Conservation (phyloP, 768 basidiomycete genomes). For the Lactarius tabidus region DNA sequence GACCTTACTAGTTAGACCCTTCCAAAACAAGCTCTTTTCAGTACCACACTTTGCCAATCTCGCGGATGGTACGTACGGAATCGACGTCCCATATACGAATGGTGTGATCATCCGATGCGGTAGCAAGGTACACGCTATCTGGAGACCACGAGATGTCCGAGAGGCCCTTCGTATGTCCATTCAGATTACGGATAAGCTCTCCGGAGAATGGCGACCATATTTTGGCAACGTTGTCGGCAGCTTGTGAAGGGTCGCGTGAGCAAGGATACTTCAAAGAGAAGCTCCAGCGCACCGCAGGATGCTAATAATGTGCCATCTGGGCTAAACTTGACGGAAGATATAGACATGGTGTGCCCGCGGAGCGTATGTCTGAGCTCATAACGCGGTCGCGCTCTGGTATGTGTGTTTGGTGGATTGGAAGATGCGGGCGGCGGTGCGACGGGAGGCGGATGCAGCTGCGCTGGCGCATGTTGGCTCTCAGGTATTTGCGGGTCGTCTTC, state of each 20-base stretch:
- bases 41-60: neutral
- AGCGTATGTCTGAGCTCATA: constrained; percentile 67
- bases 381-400: constrained; percentile 48
- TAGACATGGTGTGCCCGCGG: constrained; percentile 73
- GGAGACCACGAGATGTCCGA: constrained; percentile 89
- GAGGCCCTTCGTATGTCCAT: constrained; percentile 75
- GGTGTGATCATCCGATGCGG: constrained; percentile 89
- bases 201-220: constrained; percentile 82
- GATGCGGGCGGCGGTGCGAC: neutral
- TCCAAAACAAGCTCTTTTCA: neutral
- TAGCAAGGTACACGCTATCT: constrained; percentile 78
- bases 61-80: constrained; percentile 44
- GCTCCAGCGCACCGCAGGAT: constrained; percentile 64
- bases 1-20: constrained; percentile 68
- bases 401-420: constrained; percentile 27
- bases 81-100: constrained; percentile 89
- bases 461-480: constrained; percentile 46
- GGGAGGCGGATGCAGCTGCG: constrained; percentile 35
- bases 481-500: constrained; percentile 82
- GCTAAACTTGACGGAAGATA: constrained; percentile 90
- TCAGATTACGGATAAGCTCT: constrained; percentile 67
- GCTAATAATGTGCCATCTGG: constrained; percentile 82
- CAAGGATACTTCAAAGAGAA: neutral
- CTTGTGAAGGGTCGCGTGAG: constrained; percentile 35
- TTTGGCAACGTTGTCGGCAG: constrained; percentile 74